These are phyloP conservation scores for Euryodendron excelsum DNA, from an alignment of 148 eudicot species.

Conservation along the genomic window DNA sequence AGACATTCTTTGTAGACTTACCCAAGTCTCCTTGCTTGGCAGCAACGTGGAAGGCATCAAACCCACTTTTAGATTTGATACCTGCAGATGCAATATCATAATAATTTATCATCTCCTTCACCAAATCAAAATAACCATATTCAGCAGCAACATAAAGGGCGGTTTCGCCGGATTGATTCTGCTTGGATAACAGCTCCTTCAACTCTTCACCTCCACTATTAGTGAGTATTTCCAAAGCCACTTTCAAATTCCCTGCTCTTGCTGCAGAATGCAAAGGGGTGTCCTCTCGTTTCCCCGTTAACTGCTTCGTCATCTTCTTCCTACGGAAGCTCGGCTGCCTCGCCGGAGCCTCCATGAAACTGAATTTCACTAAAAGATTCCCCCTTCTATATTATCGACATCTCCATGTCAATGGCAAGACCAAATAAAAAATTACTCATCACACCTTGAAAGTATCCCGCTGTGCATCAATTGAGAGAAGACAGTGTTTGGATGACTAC, in stretches of 20 bases:
- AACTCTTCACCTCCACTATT: slow-evolving; percentile 32
- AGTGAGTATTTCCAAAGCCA: slow-evolving; percentile 30
- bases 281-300: slow-evolving; percentile 47
- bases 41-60: slow-evolving; percentile 59
- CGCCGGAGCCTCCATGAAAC: slow-evolving; percentile 29
- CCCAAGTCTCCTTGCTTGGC: slow-evolving; percentile 57
- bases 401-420: not conserved
- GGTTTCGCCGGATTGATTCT: slow-evolving; percentile 52
- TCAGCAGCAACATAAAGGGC: slow-evolving; percentile 57
- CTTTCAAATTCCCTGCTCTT: slow-evolving; percentile 41
- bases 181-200: slow-evolving; percentile 38
- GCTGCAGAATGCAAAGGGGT: slow-evolving; percentile 44
- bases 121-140: slow-evolving; percentile 39
- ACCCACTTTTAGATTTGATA: slow-evolving; percentile 47
- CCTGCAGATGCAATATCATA: slow-evolving; percentile 44
- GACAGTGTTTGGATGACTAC: not conserved
- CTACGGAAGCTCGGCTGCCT: slow-evolving; percentile 36
- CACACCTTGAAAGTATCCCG: not conserved
- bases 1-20: slow-evolving; percentile 11
- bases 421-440: too few species aligned
- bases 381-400: not conserved
- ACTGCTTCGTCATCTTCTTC: slow-evolving; percentile 44
- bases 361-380: not conserved
- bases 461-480: not conserved
- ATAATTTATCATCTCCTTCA: slow-evolving; percentile 40